A percentile compares a stretch with the other conserved stretches of the same genome.
Conservation (phyloP, 129 eudicot genomes). For the Gnaphalium uliginosum region DNA sequence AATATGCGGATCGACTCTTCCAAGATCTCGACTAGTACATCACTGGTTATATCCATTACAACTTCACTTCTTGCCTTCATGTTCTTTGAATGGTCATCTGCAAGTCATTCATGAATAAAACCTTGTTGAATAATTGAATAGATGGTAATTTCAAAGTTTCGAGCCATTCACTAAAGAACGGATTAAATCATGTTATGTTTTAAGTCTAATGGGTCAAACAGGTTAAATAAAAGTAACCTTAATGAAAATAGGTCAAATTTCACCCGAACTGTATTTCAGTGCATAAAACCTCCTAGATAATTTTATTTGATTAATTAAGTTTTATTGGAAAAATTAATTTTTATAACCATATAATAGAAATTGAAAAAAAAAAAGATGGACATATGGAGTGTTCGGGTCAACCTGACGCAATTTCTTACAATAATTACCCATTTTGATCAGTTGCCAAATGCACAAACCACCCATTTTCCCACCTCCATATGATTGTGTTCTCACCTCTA, state of each 20-base stretch:
- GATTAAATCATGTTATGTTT: background rate
- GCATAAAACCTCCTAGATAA: no score
- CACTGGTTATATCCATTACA: slow-evolving; percentile 56
- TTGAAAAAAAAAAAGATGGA: no score
- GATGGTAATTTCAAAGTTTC: background rate
- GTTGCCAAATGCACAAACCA: no score
- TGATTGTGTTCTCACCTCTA: slow-evolving; percentile 54
- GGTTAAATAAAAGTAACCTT: background rate
- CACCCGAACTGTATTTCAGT: no score
- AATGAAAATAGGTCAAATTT: no score
- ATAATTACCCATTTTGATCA: background rate
- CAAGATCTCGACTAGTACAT: slow-evolving; percentile 66
- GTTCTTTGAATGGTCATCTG: slow-evolving; percentile 60
- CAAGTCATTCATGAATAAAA: slow-evolving; percentile 21
- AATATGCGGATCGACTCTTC: slow-evolving; percentile 88
- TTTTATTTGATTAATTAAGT: no score
- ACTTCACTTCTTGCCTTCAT: slow-evolving; percentile 48
- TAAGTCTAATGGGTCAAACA: background rate
- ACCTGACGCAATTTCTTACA: no score
- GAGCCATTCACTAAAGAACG: background rate
- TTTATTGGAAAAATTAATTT: no score
- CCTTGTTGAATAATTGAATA: background rate
- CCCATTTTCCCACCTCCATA: background rate
- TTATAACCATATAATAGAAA: no score
- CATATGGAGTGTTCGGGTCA: no score